Percentiles rank a stretch among this genome's conserved stretches.
phyloP scores from a whole-genome alignment of 331 rosid species.

The Dryas integrifolia region DNA sequence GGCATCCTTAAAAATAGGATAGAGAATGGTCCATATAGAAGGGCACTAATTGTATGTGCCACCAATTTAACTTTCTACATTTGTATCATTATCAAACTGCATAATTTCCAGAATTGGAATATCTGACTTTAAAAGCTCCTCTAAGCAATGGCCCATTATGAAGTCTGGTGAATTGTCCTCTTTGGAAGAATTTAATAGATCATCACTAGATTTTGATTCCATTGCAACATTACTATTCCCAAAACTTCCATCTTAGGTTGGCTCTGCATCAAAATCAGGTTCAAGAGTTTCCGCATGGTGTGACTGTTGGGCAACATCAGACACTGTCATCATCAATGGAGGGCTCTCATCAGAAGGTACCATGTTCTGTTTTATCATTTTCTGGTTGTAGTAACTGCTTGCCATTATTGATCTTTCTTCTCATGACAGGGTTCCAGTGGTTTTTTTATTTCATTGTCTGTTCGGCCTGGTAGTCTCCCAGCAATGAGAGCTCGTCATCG shows the following conservation, averaged over 20 bases:
- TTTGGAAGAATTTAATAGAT: not conserved
- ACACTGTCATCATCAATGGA: not conserved
- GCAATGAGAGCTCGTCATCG: slow-evolving; percentile 4
- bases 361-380: not conserved
- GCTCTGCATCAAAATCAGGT: not conserved
- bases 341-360: not conserved
- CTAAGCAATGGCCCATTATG: not conserved
- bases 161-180: not conserved
- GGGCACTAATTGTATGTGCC: not conserved
- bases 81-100: not conserved
- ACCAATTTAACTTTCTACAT: not conserved
- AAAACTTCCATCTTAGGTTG: not conserved
- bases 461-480: not conserved
- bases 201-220: not conserved
- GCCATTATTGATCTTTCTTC: slow-evolving; percentile 8
- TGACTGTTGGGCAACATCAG: not conserved
- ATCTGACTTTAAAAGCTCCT: not conserved
- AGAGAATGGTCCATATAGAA: no score
- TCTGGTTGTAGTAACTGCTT: not conserved
- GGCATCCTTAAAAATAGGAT: no score
- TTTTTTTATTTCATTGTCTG: slow-evolving; percentile 1
- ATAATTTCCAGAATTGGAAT: slow-evolving; percentile 8
- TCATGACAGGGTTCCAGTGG: slow-evolving; percentile 10
- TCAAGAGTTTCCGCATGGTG: not conserved
- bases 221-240: not conserved